Conservation (phyloP, 176 grass and related monocot genomes). For the Luzula sylvatica region DNA sequence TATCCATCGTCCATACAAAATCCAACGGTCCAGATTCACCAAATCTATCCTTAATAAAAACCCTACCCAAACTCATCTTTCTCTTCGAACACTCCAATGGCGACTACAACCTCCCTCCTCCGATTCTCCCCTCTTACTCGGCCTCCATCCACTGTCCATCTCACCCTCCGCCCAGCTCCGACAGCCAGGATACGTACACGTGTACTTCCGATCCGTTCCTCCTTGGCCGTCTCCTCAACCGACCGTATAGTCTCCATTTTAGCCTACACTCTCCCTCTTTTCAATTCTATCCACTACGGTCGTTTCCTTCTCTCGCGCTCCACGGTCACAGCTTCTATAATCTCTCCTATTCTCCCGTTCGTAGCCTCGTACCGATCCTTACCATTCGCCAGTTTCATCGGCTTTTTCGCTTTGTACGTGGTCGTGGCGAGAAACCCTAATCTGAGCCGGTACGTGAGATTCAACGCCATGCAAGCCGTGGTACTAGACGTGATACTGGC, state of each 20-base stretch:
- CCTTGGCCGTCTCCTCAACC: constrained; percentile 17
- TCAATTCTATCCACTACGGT: constrained; percentile 31
- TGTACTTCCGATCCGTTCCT: constrained; percentile 1
- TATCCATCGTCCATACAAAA: neutral
- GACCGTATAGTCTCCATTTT: constrained; percentile 28
- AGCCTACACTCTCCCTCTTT: constrained; percentile 33
- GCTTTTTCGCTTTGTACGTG: constrained; percentile 15
- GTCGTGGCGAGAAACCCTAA: constrained; percentile 22
- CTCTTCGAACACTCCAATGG: neutral
- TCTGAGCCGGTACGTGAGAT: constrained; percentile 19
- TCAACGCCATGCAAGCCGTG: constrained; percentile 24
- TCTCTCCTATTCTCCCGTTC: constrained; percentile 16
- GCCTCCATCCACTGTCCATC: neutral
- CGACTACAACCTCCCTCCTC: constrained; percentile 18
- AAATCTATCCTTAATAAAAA: neutral
- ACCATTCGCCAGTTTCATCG: constrained; percentile 14
- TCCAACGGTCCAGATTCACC: constrained; percentile 1
- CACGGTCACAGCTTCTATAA: constrained; percentile 11
- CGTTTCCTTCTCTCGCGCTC: constrained; percentile 26
- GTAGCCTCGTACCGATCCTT: neutral
- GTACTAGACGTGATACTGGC: constrained; percentile 10
- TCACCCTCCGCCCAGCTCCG: neutral
- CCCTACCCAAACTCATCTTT: neutral
- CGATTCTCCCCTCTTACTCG: constrained; percentile 15
- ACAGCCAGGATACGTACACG: constrained; percentile 3